Evolutionary conservation across 1,284 basidiomycete species (phyloP), one percentile per base, ranked within the genome.

Genomic region (Cystobasidium slooffiae): DNA sequence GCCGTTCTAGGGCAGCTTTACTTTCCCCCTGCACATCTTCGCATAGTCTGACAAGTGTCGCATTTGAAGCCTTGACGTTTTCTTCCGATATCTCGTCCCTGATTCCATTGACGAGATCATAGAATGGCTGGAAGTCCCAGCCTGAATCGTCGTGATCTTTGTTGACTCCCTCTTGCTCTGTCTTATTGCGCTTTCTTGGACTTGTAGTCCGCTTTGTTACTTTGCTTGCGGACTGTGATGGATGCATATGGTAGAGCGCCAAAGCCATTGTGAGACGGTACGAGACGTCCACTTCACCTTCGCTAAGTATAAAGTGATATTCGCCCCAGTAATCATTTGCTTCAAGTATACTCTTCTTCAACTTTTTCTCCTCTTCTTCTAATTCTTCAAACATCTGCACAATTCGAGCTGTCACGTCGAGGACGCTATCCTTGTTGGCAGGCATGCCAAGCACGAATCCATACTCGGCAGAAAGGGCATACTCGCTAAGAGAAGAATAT

Each of bases 401-500:
- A 46, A 80, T 47, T 7, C 62, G 63, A 7, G 44, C 41, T 16
- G 78, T 78, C 8, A 79, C 53, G 22, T 78, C 76, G 41, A 80
- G 68, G 0, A 72, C 74, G 53, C 78, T 77, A 74, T 78, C 77
- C 1, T 55, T 63, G 74, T 80, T 80, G 8, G 37, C 68, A 7
- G 61, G n/a, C 46, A 62, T 44, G 1, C 77, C 77, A 3, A 79
- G 56, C 0, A 74, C 69, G 70, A 80, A 80, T 3, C 79, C 80
- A 52, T 80, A 80, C 46, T 80, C 80, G 20, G 78, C 70, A 16
- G 78, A 62, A 3, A 80, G 70, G 49, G 77, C 76, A 24, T 77
- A 64, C 58, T 80, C 78, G 18, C 73, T 66, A 59, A 77, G 76
- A 1, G 77, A 64, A 0, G 78, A 79, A 61, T 80, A 80, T 1